These are phyloP conservation scores for Phoenix dactylifera DNA, from an alignment of 176 grass and related monocot genomes.

Conservation along the genomic window DNA sequence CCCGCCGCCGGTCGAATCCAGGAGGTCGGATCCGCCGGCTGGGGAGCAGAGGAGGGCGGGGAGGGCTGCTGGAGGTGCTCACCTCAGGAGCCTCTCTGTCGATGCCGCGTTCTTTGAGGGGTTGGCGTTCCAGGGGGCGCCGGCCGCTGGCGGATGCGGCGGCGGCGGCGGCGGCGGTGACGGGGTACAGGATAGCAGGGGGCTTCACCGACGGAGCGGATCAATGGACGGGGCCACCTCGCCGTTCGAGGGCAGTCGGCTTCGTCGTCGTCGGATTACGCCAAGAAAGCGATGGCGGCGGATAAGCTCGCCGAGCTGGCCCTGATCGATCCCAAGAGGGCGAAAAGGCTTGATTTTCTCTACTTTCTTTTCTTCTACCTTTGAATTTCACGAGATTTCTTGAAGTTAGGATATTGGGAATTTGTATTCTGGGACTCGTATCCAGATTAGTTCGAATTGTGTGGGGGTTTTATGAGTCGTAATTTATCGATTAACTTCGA, in stretches of 20 bases:
- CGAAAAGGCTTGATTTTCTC: constrained; percentile 48
- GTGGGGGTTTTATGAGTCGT: too few species aligned
- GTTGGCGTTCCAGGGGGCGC: constrained; percentile 40
- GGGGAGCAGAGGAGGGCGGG: constrained; percentile 4
- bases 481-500: too few species aligned
- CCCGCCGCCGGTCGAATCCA: constrained; percentile 8
- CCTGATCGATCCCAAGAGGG: constrained; percentile 81
- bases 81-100: constrained; percentile 72
- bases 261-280: constrained; percentile 42
- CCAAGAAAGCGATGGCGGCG: constrained; percentile 80
- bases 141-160: not conserved
- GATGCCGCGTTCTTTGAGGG: constrained; percentile 89
- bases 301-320: constrained; percentile 74
- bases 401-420: too few species aligned
- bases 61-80: constrained; percentile 23
- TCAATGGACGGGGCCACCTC: constrained; percentile 76
- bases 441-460: too few species aligned
- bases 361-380: not conserved
- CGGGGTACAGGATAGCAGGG: constrained; percentile 13
- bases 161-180: not conserved
- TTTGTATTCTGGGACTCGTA: too few species aligned
- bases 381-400: too few species aligned
- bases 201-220: constrained; percentile 58
- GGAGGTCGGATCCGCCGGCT: not conserved
- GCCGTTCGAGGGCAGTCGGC: constrained; percentile 64